Evolutionary conservation across 495 filamentous ascomycete species (phyloP), one percentile per base, ranked within the genome.

Genomic region (Daldinia concentrica): DNA sequence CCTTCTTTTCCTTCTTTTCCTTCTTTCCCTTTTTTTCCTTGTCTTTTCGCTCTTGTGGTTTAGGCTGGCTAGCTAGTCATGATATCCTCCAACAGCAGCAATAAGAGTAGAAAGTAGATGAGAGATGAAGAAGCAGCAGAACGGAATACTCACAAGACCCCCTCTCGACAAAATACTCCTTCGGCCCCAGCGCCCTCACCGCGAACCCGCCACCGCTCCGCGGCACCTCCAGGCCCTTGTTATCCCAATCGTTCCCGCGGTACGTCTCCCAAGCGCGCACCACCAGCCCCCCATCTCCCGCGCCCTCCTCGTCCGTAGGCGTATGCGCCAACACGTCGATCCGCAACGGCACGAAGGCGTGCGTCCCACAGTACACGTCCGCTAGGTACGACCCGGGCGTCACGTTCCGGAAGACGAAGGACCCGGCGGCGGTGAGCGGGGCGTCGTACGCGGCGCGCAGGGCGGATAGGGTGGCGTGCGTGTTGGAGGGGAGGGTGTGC

Each of bases 231-330:
- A 88, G 86, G 14, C 95, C 92, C 64, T 90, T 91, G 78, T 96
- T 95, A 29, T 85, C 88, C 92, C 93, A 93, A 66, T 94, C 88
- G 74, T 95, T 94, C 7, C 93, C 91, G n/a, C 92, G 81, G 77
- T 90, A 97, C 26, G 93, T 96, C 81, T 93, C 90, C 90, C 91
- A 94, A 32, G 89, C 87, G n/a, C 86, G 71, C 4, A 91, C 86
- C 22, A 80, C 69, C 52, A 87, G 76, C 30, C 77, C 77, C 11
- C 7, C 64, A 5, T 45, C 43, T 4, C 9, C 57, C 80, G 79
- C 36, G 72, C 76, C 43, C 74, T 59, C 41, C 68, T 87, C 82
- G 79, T 83, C 9, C 79, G 75, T 79, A 11, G 80, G 79, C 7
- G 79, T 78, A 34, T 80, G 79, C 17, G 81, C 72, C n/a, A 76